Evolutionary conservation across 208 protist species (phyloP), one percentile per base, ranked within the genome.

Genomic region (Acanthamoeba quina): DNA sequence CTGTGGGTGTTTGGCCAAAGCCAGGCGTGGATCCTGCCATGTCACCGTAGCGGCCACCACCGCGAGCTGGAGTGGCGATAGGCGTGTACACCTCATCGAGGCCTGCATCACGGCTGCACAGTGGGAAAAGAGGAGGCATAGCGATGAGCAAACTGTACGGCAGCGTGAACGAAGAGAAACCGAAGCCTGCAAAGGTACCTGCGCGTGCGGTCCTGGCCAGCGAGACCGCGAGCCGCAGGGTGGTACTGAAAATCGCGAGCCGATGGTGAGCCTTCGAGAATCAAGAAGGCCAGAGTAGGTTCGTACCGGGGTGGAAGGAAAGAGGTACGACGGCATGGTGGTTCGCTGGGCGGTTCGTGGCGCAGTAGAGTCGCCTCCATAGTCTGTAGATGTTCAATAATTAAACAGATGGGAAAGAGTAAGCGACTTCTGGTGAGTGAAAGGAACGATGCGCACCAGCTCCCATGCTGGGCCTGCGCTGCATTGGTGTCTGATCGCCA

Each of bases 201-300:
- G 11, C 74, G 74, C 31, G 74, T 82, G 41, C 74, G 74, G 19
- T 82, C 74, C 74, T 82, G 74, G 41, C 74, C 74, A n/a, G 41
- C 31, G 2, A 82, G 74, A 52, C 41, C 41, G 17, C 37, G 31
- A 24, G 24, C 37, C 9, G 74, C 11, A n/a, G 74, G 74, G 56
- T 82, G 52, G 74, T 82, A 82, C 74, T 82, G 74, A 26, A 26
- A 44, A 82, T 24, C 13, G 47, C 2, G 66, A 26, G 17, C 29
- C 66, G 7, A 74, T 74, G 26, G 13, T 44, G 66, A 74, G 13
- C 29, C 3, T 68, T 68, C 60, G 2, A 10, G 21, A 29, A 68
- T 31, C 62, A 68, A 29, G 62, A 68, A 68, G 62, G 11, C 21
- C 41, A 44, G 41, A 17, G 7, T 34, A 21, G 15, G 24, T 5